Evolutionary conservation across 164 flowering plant species (phyloP).

Genomic region (Akebia trifoliata): DNA sequence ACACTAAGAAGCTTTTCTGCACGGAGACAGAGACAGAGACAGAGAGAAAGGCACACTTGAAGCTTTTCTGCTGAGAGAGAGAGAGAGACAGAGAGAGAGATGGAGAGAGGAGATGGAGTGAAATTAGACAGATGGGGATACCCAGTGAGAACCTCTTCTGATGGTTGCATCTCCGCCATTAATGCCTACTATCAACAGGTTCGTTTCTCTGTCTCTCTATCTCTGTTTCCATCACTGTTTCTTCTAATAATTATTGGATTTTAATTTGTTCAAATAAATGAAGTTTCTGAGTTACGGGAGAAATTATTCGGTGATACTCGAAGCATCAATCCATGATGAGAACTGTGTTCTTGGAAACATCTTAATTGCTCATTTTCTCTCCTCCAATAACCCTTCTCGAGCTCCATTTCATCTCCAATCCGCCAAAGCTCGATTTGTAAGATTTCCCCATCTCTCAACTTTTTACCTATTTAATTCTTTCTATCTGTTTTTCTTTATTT

Average conservation of each 20-base stretch:
- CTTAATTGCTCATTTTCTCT: constrained; percentile 59
- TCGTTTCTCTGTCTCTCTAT: not conserved
- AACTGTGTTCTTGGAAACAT: constrained; percentile 74
- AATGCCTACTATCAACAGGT: constrained; percentile 73
- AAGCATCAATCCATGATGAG: constrained; percentile 52
- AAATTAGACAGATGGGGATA: constrained; percentile 68
- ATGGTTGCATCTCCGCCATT: constrained; percentile 66
- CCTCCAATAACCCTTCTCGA: constrained; percentile 34
- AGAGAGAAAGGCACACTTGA: too few relatives aligned
- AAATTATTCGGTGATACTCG: constrained; percentile 53
- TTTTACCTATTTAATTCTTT: not conserved
- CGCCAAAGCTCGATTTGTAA: constrained; percentile 52
- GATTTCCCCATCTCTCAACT: constrained; percentile 7
- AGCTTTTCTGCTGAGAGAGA: too few relatives aligned
- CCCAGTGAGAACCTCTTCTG: constrained; percentile 59
- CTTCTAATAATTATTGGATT: not conserved
- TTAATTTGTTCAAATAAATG: not conserved
- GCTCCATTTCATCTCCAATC: constrained; percentile 35
- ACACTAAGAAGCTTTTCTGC: too few relatives aligned
- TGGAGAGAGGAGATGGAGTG: constrained; percentile 14
- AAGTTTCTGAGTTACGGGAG: constrained; percentile 76
- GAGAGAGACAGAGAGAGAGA: too few relatives aligned
- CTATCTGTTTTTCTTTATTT: not conserved
- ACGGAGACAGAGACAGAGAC: too few relatives aligned
- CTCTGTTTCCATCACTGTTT: not conserved